Evolutionary conservation across 2,329 filamentous ascomycete genomes (phyloP).

Genomic region (Ceratocystis cacaofunesta): DNA sequence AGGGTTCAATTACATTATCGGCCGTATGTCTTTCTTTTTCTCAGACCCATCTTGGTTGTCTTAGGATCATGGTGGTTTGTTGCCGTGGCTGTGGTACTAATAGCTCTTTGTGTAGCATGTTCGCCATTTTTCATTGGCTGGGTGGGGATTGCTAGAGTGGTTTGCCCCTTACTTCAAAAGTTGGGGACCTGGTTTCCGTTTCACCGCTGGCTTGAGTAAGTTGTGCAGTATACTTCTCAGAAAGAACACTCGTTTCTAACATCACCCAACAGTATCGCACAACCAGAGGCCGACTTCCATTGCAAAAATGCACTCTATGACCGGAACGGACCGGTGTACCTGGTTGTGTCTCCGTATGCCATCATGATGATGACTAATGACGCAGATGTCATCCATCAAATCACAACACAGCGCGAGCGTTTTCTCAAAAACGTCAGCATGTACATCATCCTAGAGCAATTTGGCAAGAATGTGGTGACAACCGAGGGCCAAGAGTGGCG

Average conservation of each 20-base stretch:
- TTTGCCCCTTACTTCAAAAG: not conserved
- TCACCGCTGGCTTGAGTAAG: constrained; percentile 11
- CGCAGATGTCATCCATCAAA: constrained; percentile 49
- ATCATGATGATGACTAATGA: constrained; percentile 44
- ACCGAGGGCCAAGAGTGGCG: constrained; percentile 58
- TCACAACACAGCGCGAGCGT: constrained; percentile 50
- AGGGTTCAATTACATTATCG: constrained; percentile 37
- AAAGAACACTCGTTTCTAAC: not conserved
- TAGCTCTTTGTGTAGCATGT: constrained; percentile 27
- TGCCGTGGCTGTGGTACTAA: not conserved
- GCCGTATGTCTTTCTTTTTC: constrained; percentile 30
- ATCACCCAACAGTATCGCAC: not conserved
- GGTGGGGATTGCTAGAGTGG: constrained; percentile 31
- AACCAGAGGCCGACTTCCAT: constrained; percentile 9
- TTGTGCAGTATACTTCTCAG: not conserved
- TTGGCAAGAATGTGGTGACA: constrained; percentile 56
- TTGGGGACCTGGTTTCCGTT: constrained; percentile 13
- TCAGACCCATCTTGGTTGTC: not conserved
- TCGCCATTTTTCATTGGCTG: constrained; percentile 38
- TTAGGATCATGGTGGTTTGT: constrained; percentile 14
- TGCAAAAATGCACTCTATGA: constrained; percentile 40
- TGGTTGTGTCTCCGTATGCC: constrained; percentile 44
- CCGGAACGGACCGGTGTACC: constrained; percentile 45
- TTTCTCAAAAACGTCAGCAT: constrained; percentile 39
- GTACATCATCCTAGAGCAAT: constrained; percentile 30